These are phyloP conservation scores for Arachis hypogaea DNA, from an alignment of 306 rosid genomes.

Conservation along the genomic window DNA sequence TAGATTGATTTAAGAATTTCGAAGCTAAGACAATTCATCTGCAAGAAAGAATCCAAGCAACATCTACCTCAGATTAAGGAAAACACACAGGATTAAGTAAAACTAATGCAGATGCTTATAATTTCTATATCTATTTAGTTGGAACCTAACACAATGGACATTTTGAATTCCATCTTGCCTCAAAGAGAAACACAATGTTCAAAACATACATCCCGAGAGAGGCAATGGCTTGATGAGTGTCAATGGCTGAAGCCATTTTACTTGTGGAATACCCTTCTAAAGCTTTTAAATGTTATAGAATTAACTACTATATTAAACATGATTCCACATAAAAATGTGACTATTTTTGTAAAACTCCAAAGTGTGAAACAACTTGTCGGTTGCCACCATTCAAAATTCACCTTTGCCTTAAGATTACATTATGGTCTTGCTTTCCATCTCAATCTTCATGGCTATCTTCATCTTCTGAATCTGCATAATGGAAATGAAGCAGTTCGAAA, in stretches of 20 bases:
- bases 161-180: background rate
- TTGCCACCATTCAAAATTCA: conserved; percentile 39
- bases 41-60: conserved; percentile 46
- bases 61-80: conserved; percentile 25
- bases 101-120: background rate
- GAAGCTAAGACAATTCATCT: conserved; percentile 46
- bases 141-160: conserved; percentile 5
- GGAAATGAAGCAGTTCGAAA: conserved; percentile 28
- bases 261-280: conserved; percentile 8
- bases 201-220: conserved; percentile 7
- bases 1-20: conserved; percentile 9
- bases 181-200: conserved; percentile 17
- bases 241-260: conserved; percentile 9
- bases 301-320: background rate
- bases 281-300: conserved; percentile 7
- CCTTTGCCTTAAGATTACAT: conserved; percentile 49
- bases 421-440: conserved; percentile 42
- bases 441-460: conserved; percentile 92
- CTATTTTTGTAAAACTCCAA: background rate
- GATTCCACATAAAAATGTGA: background rate
- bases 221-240: too few relatives aligned
- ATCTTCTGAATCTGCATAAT: conserved; percentile 79
- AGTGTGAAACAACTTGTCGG: background rate
- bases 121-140: conserved; percentile 10
- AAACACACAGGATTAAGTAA: conserved; percentile 6